Evolutionary conservation across 176 grass and related monocot species (phyloP).

Genomic region (Zizania latifolia): DNA sequence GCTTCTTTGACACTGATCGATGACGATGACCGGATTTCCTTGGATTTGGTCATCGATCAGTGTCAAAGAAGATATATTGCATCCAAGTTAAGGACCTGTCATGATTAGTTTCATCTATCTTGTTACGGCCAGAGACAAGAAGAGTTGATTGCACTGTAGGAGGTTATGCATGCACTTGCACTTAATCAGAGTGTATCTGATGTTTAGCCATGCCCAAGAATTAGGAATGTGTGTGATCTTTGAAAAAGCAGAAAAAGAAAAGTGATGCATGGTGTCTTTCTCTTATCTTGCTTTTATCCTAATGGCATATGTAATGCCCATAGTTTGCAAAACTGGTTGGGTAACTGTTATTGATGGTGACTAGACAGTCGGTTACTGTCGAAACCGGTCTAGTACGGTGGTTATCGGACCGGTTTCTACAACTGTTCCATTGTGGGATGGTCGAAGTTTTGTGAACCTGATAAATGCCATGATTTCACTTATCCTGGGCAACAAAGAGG

Average conservation of each 20-base stretch:
- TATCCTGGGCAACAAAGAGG: neutral
- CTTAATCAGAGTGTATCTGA: constrained; percentile 20
- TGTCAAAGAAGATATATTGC: neutral
- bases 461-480: no score
- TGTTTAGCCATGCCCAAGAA: constrained; percentile 3
- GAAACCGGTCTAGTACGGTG: no score
- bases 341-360: no score
- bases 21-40: neutral
- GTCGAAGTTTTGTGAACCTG: no score
- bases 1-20: constrained; percentile 48
- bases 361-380: no score
- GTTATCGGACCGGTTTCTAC: no score
- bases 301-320: constrained; percentile 3
- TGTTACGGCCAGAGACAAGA: constrained; percentile 16
- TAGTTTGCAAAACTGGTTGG: no score
- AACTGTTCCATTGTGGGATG: no score
- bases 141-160: constrained; percentile 19
- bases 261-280: constrained; percentile 32
- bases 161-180: neutral
- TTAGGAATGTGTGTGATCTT: constrained; percentile 47
- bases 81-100: constrained; percentile 14
- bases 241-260: neutral
- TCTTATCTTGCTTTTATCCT: constrained; percentile 40
- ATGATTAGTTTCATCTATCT: constrained; percentile 21
- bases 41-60: neutral